Conservation (phyloP, 805 yeast genomes). For the Candida anglica region DNA sequence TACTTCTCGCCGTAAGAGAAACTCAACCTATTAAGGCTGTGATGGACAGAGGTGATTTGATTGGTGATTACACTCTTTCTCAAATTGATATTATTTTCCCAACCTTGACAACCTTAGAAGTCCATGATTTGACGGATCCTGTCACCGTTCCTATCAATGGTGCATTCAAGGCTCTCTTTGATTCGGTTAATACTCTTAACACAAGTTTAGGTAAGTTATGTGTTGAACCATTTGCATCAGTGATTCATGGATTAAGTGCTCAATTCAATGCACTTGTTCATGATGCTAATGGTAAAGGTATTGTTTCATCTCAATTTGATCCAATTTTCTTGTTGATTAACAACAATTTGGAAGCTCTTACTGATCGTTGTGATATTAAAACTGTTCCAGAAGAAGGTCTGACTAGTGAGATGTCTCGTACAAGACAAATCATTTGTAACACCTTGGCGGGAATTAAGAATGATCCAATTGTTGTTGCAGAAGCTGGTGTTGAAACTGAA, state of each 20-base stretch:
- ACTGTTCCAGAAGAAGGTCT: conserved; percentile 38
- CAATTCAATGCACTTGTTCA: conserved; percentile 48
- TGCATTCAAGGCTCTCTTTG: conserved; percentile 29
- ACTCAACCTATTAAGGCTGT: conserved; percentile 40
- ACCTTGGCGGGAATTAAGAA: conserved; percentile 24
- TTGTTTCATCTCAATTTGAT: conserved; percentile 59
- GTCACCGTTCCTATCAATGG: conserved; percentile 50
- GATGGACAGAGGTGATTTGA: conserved; percentile 46
- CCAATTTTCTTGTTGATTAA: conserved; percentile 63
- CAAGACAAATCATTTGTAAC: conserved; percentile 38
- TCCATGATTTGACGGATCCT: conserved; percentile 44
- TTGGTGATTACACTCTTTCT: conserved; percentile 51
- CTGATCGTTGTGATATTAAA: conserved; percentile 32
- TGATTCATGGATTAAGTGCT: conserved; percentile 45
- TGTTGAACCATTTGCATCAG: conserved; percentile 46
- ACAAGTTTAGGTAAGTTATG: conserved; percentile 14
- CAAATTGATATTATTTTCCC: conserved; percentile 61
- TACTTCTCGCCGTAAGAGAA: conserved; percentile 13
- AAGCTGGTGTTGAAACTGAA: neutral
- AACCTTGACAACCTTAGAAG: conserved; percentile 49
- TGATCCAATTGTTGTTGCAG: conserved; percentile 2
- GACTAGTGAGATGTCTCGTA: conserved; percentile 56
- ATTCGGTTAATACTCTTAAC: conserved; percentile 4
- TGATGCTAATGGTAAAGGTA: conserved; percentile 59
- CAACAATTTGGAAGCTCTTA: conserved; percentile 42